Evolutionary conservation across 2,329 filamentous ascomycete genomes (phyloP).

Genomic region (Ophiostoma australiae): DNA sequence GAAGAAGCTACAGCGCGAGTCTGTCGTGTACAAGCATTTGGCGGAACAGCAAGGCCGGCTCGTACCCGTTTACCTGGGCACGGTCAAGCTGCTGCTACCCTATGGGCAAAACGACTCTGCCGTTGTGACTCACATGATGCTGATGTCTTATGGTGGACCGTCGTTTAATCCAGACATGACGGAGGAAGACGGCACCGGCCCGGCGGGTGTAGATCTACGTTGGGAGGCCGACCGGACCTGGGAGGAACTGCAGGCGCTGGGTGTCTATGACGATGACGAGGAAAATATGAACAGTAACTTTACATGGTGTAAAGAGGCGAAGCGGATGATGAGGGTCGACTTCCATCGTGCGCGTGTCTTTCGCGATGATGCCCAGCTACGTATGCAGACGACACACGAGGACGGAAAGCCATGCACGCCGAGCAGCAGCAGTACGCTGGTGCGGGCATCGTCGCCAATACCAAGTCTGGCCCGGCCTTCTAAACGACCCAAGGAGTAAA

Average conservation of each 20-base stretch:
- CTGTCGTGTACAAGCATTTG: constrained; percentile 20
- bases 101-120: not conserved
- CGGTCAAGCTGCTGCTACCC: not conserved
- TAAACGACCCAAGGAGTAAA: too few species aligned
- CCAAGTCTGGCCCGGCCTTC: too few species aligned
- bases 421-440: too few species aligned
- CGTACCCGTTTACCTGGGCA: not conserved
- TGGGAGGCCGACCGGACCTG: not conserved
- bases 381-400: too few species aligned
- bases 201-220: not conserved
- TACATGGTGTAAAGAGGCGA: not conserved
- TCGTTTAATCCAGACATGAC: too few species aligned
- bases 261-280: not conserved
- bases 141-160: not conserved
- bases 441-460: too few species aligned
- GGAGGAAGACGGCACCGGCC: too few species aligned
- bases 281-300: not conserved
- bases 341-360: not conserved
- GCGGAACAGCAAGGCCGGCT: not conserved
- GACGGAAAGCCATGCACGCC: too few species aligned
- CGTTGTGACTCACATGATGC: not conserved
- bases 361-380: too few species aligned
- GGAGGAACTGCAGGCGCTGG: not conserved
- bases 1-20: constrained; percentile 23
- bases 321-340: not conserved